Conservation (phyloP, 2,329 filamentous ascomycete species). For the Xylogone sp. region DNA sequence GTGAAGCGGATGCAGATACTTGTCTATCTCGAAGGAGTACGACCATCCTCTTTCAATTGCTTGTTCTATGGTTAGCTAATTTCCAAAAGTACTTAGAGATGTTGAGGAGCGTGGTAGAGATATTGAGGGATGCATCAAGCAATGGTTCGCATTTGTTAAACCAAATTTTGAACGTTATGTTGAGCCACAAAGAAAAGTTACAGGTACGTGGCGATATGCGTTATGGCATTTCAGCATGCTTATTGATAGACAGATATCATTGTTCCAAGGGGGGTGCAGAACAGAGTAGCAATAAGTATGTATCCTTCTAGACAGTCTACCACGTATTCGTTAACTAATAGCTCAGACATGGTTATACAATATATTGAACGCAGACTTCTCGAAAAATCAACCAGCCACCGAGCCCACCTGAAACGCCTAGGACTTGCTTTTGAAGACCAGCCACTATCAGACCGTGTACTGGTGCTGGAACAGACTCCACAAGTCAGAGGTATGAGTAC, state of each 20-base stretch:
- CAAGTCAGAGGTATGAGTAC: slow-evolving; percentile 89
- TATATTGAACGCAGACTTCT: slow-evolving; percentile 85
- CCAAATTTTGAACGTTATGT: slow-evolving; percentile 95
- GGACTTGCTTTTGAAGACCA: slow-evolving; percentile 68
- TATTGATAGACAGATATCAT: slow-evolving; percentile 67
- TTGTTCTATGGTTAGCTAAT: slow-evolving; percentile 4
- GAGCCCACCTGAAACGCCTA: slow-evolving; percentile 71
- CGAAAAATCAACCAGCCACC: slow-evolving; percentile 81
- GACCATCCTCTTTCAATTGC: slow-evolving; percentile 21
- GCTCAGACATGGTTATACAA: slow-evolving; percentile 80
- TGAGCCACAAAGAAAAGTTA: slow-evolving; percentile 83
- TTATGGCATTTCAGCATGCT: slow-evolving; percentile 1
- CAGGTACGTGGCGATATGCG: slow-evolving; percentile 39
- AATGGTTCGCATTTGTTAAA: slow-evolving; percentile 96
- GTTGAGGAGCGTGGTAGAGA: slow-evolving; percentile 86
- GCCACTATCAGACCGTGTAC: slow-evolving; percentile 70
- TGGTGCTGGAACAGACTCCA: slow-evolving; percentile 69
- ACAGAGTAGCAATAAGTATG: slow-evolving; percentile 81
- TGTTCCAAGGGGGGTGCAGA: slow-evolving; percentile 90
- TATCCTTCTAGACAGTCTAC: slow-evolving; percentile 9
- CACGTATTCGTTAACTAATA: neutral
- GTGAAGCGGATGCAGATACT: slow-evolving; percentile 91
- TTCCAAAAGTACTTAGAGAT: slow-evolving; percentile 62
- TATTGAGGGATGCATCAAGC: slow-evolving; percentile 93
- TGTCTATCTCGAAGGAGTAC: slow-evolving; percentile 84